phyloP scores from a whole-genome alignment of 78 protist genomes.

The Dictyostelium firmibasis region DNA sequence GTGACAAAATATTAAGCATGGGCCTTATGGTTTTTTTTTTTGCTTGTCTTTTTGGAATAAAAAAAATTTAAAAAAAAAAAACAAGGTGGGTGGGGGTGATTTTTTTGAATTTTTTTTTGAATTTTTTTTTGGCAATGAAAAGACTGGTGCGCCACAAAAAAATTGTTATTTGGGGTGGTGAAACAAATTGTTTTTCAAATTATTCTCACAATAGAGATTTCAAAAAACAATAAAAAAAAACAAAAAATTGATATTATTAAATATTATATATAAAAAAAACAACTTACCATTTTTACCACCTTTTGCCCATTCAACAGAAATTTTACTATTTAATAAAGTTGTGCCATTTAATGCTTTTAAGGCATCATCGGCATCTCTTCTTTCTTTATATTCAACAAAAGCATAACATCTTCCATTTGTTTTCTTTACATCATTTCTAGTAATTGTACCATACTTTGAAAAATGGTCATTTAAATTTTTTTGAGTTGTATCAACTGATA shows the following conservation, averaged over 20 bases:
- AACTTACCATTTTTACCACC: constrained; percentile 56
- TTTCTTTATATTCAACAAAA: constrained; percentile 63
- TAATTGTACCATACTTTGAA: constrained; percentile 50
- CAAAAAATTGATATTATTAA: neutral
- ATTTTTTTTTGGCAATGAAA: no score
- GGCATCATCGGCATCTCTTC: constrained; percentile 75
- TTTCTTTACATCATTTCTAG: constrained; percentile 65
- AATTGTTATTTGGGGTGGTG: no score
- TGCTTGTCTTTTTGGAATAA: no score
- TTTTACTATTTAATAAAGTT: constrained; percentile 5
- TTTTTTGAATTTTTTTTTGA: no score
- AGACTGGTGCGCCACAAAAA: no score
- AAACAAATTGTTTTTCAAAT: no score
- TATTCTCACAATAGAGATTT: no score
- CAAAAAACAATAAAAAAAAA: neutral
- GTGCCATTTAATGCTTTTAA: constrained; percentile 66
- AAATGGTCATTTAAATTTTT: constrained; percentile 37
- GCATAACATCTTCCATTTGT: constrained; percentile 67
- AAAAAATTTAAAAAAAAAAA: no score
- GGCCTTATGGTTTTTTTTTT: no score
- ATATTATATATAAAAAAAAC: neutral
- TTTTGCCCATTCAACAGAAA: constrained; percentile 70
- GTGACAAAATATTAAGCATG: no score
- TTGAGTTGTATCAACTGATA: constrained; percentile 11
- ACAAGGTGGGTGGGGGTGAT: no score